Conservation (phyloP, 306 rosid genomes). For the Prinsepia uniflora region DNA sequence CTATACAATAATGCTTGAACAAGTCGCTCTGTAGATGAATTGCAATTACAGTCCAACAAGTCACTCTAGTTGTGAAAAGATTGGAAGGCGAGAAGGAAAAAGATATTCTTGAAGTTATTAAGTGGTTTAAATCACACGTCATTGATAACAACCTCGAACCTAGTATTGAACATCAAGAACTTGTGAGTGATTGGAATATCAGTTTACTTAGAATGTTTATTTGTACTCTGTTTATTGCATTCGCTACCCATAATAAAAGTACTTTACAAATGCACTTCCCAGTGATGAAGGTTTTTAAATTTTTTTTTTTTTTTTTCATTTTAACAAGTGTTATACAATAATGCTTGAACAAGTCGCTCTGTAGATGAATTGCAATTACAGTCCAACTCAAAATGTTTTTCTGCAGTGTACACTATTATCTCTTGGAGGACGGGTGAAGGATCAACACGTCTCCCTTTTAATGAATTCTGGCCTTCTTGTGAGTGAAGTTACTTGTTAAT, state of each 20-base stretch:
- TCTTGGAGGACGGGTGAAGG: constrained; percentile 85
- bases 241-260: constrained; percentile 7
- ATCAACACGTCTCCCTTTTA: constrained; percentile 69
- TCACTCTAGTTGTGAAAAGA: too few relatives aligned
- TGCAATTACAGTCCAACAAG: not conserved
- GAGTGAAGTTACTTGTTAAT: constrained; percentile 35
- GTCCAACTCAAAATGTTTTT: constrained; percentile 10
- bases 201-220: constrained; percentile 10
- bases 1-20: constrained; percentile 5
- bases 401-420: constrained; percentile 77
- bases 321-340: not conserved
- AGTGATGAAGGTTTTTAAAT: not conserved
- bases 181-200: constrained; percentile 63
- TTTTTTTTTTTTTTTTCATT: too few relatives aligned
- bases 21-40: not conserved
- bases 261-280: not conserved
- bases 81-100: constrained; percentile 40
- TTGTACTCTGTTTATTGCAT: constrained; percentile 13
- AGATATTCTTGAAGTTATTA: constrained; percentile 47
- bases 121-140: constrained; percentile 72
- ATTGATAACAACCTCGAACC: constrained; percentile 65
- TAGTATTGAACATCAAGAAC: constrained; percentile 77
- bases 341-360: constrained; percentile 3
- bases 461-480: constrained; percentile 82
- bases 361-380: not conserved